These are phyloP conservation scores for Podochytrium sp. DNA, from an alignment of 192 early-diverging fungal genomes.

Conservation along the genomic window DNA sequence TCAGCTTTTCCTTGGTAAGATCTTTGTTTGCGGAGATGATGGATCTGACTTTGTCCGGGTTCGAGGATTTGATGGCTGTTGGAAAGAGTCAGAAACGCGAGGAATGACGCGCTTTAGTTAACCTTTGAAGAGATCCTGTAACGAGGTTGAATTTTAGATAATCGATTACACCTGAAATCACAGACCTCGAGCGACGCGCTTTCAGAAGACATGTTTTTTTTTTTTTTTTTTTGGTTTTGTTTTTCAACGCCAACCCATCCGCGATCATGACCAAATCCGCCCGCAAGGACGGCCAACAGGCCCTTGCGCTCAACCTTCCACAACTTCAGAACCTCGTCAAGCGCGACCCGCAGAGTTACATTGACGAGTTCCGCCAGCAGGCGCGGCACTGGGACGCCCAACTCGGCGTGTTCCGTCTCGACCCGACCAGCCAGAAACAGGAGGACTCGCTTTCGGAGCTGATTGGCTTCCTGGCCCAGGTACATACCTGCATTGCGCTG, in stretches of 20 bases:
- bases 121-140: neutral
- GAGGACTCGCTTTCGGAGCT: conserved; percentile 77
- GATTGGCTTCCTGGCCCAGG: conserved; percentile 89
- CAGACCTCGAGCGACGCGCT: no score
- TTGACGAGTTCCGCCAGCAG: conserved; percentile 93
- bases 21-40: conserved; percentile 43
- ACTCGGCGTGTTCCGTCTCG: conserved; percentile 85
- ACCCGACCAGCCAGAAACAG: conserved; percentile 55
- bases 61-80: conserved; percentile 30
- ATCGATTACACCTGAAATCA: no score
- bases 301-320: conserved; percentile 75
- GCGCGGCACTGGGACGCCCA: conserved; percentile 88
- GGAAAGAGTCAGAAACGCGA: neutral
- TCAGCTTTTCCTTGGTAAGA: conserved; percentile 41
- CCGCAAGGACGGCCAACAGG: conserved; percentile 3
- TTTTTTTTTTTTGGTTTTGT: neutral
- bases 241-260: neutral
- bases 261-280: neutral
- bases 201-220: no score
- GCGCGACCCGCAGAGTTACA: conserved; percentile 90
- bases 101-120: neutral
- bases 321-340: conserved; percentile 99
- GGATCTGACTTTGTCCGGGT: conserved; percentile 38
- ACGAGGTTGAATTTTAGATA: no score
- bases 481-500: conserved; percentile 22